Base-by-base conservation (phyloP, 441 rosid genomes). In the Heliophila coronopifolia region DNA sequence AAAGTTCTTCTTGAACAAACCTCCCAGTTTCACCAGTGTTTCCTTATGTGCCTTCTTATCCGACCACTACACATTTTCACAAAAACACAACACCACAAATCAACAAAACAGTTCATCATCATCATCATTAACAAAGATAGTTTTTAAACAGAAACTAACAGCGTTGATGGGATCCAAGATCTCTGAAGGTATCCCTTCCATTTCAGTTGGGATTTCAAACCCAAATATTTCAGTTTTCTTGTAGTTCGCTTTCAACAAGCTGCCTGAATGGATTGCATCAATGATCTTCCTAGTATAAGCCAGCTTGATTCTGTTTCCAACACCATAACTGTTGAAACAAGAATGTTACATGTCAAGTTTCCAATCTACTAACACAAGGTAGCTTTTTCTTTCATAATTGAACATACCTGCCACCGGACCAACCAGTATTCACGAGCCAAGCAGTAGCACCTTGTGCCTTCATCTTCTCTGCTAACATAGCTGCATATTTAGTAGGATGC, bases 341-440 rank as follows among this genome's bases (percentile, higher is more conserved):
- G 15, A 14, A 13, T 11, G 34, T 59, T 17, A 30, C 10, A 38
- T 5, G 8, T 10, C 11, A 40, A 14, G 35, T 50, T 23, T 6
- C 2, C 2, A 13, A 10, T 9, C 47, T 26, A 33, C 43, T 23
- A 23, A 24, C 32, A 32, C 22, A n/a, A 46, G 19, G 10, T 26
- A 45, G 14, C 5, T 9, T 15, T 43, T 12, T 24, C 0, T 5
- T 0, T 7, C 2, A 18, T 11, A 19, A 5, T 4, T 7, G 11
- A 19, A 12, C 43, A 14, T 80, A 88, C 97, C 97, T 82, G 69
- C 98, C 98, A 50, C 86, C 94, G 0, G 96, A 84, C 96, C 96
- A 91, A 56, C 96, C 98, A 1, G 98, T 91, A 79, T 91, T 91
- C 41, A 91, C 86, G 0, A 91, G 96, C 96, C 98, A 86, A 6